These are phyloP conservation scores for Aplosporella prunicola DNA, from an alignment of 2,329 filamentous ascomycete genomes.

Conservation along the genomic window DNA sequence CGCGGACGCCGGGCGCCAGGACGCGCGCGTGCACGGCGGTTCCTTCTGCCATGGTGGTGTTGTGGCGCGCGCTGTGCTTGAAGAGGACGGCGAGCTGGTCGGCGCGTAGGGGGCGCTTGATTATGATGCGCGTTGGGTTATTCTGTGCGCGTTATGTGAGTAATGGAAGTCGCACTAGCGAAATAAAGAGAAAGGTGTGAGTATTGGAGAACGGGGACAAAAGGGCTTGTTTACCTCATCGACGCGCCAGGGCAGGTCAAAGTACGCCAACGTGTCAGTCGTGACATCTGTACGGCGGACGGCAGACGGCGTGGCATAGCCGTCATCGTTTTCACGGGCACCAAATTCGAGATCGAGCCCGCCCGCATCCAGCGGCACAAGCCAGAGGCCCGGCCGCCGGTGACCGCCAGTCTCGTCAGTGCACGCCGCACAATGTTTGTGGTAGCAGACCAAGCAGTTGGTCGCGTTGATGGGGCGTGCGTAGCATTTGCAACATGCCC, in stretches of 20 bases:
- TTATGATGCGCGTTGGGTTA: conserved; percentile 3
- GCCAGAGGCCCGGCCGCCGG: neutral
- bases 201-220: neutral
- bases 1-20: neutral
- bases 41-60: too few species aligned
- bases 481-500: conserved; percentile 7
- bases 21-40: too few species aligned
- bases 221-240: neutral
- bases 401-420: neutral
- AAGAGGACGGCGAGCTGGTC: neutral
- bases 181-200: neutral
- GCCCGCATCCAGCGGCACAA: conserved; percentile 3
- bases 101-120: neutral
- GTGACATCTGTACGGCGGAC: conserved; percentile 4
- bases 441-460: conserved; percentile 8
- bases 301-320: neutral
- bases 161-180: neutral
- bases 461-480: conserved; percentile 6
- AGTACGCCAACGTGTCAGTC: conserved; percentile 6
- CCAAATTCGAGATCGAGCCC: neutral
- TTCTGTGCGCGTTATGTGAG: neutral
- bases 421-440: conserved; percentile 2
- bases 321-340: neutral
- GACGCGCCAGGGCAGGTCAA: conserved; percentile 8
- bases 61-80: neutral